Conservation (phyloP, 805 yeast genomes). For the Clavispora asparagi region DNA sequence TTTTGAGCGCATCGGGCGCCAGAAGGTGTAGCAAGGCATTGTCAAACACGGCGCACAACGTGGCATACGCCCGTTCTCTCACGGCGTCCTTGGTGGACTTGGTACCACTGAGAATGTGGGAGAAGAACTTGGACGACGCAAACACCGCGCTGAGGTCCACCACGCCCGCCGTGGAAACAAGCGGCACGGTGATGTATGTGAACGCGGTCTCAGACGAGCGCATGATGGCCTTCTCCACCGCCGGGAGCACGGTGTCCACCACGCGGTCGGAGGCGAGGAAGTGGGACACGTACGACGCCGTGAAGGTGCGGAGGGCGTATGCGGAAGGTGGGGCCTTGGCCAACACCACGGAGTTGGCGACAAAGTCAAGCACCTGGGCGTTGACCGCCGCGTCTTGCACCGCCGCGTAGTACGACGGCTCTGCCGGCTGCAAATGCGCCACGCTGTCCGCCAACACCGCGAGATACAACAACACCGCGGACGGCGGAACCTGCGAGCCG, state of each 20-base stretch:
- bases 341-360: constrained; percentile 38
- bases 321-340: constrained; percentile 39
- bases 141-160: constrained; percentile 40
- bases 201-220: constrained; percentile 75
- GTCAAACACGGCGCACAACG: constrained; percentile 22
- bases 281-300: constrained; percentile 37
- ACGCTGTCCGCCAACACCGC: constrained; percentile 22
- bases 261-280: constrained; percentile 37
- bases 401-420: constrained; percentile 18
- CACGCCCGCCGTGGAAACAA: constrained; percentile 28
- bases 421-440: constrained; percentile 18
- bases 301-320: constrained; percentile 32
- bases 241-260: constrained; percentile 43
- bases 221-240: constrained; percentile 66
- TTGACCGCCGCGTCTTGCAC: constrained; percentile 5
- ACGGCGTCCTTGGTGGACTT: constrained; percentile 70
- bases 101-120: constrained; percentile 49
- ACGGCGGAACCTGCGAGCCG: constrained; percentile 2
- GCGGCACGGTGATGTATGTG: constrained; percentile 45
- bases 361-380: constrained; percentile 16
- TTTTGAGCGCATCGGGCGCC: constrained; percentile 20
- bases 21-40: constrained; percentile 12
- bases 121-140: constrained; percentile 39
- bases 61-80: constrained; percentile 42
- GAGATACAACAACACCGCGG: constrained; percentile 15